A percentile compares a stretch with the other conserved stretches of the same genome.
Evolutionary conservation across 2,329 filamentous ascomycete genomes (phyloP).

Genomic region (Neonectria neomacrospora): DNA sequence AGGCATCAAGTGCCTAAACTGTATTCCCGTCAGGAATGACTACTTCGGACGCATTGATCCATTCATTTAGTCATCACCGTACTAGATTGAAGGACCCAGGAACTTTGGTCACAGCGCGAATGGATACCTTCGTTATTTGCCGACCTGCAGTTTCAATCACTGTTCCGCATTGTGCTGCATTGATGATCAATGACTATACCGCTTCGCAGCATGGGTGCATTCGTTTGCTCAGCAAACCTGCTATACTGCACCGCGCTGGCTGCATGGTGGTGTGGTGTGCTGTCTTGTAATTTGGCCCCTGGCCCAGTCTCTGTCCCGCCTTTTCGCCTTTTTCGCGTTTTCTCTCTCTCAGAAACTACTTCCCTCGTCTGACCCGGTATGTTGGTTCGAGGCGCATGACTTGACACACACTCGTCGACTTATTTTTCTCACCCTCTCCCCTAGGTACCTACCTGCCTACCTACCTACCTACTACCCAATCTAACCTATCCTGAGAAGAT

Average conservation of each 20-base stretch:
- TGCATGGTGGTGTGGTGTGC: slow-evolving; percentile 6
- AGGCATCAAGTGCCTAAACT: not conserved
- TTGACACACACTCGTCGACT: slow-evolving; percentile 13
- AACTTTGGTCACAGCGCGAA: not conserved
- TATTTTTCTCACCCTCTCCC: slow-evolving; percentile 19
- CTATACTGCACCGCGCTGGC: not conserved
- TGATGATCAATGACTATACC: not conserved
- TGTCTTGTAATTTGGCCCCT: slow-evolving; percentile 7
- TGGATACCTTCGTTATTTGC: not conserved
- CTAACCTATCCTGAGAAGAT: slow-evolving; percentile 16
- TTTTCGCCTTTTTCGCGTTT: slow-evolving; percentile 1
- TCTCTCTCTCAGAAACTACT: not conserved
- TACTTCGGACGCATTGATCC: not conserved
- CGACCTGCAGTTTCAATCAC: not conserved
- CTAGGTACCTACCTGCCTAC: slow-evolving; percentile 9
- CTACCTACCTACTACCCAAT: slow-evolving; percentile 12
- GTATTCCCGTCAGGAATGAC: not conserved
- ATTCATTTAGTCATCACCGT: not conserved
- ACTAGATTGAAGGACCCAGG: not conserved
- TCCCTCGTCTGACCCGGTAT: slow-evolving; percentile 22
- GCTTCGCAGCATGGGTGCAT: not conserved
- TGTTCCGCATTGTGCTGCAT: not conserved
- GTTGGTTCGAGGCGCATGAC: slow-evolving; percentile 14
- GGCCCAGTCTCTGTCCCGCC: slow-evolving; percentile 1
- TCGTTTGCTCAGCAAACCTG: not conserved